phyloP scores from a whole-genome alignment of 2,329 filamentous ascomycete species.

The Epichloe sibirici region DNA sequence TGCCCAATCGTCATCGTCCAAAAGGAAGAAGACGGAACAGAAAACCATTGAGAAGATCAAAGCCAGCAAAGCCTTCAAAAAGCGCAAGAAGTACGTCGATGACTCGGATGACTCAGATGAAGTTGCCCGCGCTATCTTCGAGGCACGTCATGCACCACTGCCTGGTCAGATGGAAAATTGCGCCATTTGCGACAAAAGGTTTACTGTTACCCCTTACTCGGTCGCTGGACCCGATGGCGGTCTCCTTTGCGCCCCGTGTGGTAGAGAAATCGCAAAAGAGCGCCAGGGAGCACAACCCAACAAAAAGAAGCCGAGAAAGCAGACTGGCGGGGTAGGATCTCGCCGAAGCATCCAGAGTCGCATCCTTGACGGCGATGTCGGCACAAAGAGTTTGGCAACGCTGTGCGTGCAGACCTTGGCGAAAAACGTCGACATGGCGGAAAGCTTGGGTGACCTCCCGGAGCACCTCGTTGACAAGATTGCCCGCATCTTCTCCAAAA shows the following conservation, averaged over 20 bases:
- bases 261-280: slow-evolving; percentile 59
- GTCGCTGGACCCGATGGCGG: slow-evolving; percentile 72
- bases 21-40: slow-evolving; percentile 34
- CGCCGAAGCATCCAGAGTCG: slow-evolving; percentile 73
- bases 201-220: slow-evolving; percentile 86
- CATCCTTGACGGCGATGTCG: slow-evolving; percentile 64
- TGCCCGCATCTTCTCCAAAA: slow-evolving; percentile 47
- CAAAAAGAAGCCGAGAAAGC: slow-evolving; percentile 35
- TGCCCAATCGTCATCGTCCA: slow-evolving; percentile 14
- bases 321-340: slow-evolving; percentile 40
- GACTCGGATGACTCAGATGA: slow-evolving; percentile 38
- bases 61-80: slow-evolving; percentile 45
- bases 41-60: slow-evolving; percentile 50
- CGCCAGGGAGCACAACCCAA: slow-evolving; percentile 25
- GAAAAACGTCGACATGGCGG: slow-evolving; percentile 49
- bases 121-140: slow-evolving; percentile 34
- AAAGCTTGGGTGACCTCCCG: slow-evolving; percentile 49
- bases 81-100: slow-evolving; percentile 29
- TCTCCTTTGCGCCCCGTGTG: slow-evolving; percentile 72
- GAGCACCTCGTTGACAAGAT: slow-evolving; percentile 44
- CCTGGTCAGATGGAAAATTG: slow-evolving; percentile 86
- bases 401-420: slow-evolving; percentile 51
- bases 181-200: slow-evolving; percentile 71
- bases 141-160: slow-evolving; percentile 38
- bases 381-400: slow-evolving; percentile 56